These are phyloP conservation scores for Colletotrichum kahawae DNA, from an alignment of 2,329 filamentous ascomycete species.

Conservation along the genomic window DNA sequence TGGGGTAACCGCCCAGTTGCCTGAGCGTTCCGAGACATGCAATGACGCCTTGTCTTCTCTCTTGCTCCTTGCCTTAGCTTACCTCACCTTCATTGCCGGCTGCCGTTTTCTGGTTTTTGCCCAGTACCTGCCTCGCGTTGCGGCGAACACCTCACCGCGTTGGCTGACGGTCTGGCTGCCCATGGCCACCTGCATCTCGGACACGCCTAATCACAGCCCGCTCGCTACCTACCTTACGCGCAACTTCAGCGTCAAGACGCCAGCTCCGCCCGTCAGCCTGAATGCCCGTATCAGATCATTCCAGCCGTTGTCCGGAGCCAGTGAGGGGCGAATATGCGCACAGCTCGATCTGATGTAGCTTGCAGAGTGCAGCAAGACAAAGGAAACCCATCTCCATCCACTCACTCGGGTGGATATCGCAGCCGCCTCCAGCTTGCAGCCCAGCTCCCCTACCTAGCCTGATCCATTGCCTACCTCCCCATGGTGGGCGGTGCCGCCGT, in stretches of 20 bases:
- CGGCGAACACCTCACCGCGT: background rate
- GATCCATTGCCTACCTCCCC: background rate
- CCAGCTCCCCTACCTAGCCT: background rate
- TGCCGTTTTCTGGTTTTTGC: background rate
- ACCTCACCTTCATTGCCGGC: background rate
- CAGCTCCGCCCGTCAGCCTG: background rate
- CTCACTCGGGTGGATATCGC: background rate
- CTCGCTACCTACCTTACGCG: background rate
- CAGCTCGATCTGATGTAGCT: background rate
- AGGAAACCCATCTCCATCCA: background rate
- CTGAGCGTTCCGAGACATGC: conserved; percentile 9
- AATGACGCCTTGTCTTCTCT: conserved; percentile 9
- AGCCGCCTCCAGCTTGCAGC: background rate
- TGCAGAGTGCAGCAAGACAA: background rate
- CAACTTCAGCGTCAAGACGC: background rate
- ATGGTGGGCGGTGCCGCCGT: background rate
- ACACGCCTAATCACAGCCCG: background rate
- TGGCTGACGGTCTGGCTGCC: background rate
- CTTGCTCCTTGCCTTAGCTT: background rate
- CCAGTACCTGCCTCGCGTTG: background rate
- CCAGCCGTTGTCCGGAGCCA: background rate
- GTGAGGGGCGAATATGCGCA: conserved; percentile 8
- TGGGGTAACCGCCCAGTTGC: background rate
- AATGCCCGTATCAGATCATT: conserved; percentile 5
- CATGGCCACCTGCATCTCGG: background rate